These are phyloP conservation scores for Penicillium flavigenum DNA, from an alignment of 495 filamentous ascomycete species.

Conservation along the genomic window DNA sequence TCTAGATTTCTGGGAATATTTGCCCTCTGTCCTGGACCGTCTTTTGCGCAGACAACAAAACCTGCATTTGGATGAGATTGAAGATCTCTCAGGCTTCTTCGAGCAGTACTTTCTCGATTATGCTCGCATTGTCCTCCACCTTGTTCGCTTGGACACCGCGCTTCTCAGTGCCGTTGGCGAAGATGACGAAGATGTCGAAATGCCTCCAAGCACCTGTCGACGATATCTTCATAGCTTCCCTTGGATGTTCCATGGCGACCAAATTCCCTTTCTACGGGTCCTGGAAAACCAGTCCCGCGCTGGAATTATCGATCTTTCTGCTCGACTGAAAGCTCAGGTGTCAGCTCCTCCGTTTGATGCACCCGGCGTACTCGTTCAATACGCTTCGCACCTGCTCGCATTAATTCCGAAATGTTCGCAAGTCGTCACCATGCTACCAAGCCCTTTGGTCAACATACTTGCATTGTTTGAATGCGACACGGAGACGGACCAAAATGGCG, in stretches of 20 bases:
- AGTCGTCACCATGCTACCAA: neutral
- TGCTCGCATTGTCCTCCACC: slow-evolving; percentile 36
- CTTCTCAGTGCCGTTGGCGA: slow-evolving; percentile 21
- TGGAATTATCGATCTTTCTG: slow-evolving; percentile 26
- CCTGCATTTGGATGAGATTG: slow-evolving; percentile 32
- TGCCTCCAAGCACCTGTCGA: slow-evolving; percentile 28
- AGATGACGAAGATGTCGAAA: slow-evolving; percentile 29
- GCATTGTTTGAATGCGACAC: neutral
- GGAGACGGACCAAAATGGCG: neutral
- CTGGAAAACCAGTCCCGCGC: slow-evolving; percentile 27
- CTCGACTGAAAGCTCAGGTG: slow-evolving; percentile 32
- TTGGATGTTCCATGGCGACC: slow-evolving; percentile 32
- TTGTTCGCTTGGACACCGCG: slow-evolving; percentile 36
- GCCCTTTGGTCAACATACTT: neutral
- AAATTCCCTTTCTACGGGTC: slow-evolving; percentile 35
- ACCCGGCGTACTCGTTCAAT: slow-evolving; percentile 5
- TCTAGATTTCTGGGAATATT: slow-evolving; percentile 53
- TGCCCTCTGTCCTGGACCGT: slow-evolving; percentile 45
- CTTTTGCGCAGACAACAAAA: slow-evolving; percentile 43
- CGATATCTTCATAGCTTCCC: slow-evolving; percentile 32
- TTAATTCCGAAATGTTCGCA: neutral
- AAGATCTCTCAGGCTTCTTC: slow-evolving; percentile 26
- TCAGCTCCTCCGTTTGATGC: slow-evolving; percentile 27
- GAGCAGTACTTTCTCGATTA: slow-evolving; percentile 41
- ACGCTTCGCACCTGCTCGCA: neutral